phyloP scores from a whole-genome alignment of 495 filamentous ascomycete species.

The Viridothelium virens region DNA sequence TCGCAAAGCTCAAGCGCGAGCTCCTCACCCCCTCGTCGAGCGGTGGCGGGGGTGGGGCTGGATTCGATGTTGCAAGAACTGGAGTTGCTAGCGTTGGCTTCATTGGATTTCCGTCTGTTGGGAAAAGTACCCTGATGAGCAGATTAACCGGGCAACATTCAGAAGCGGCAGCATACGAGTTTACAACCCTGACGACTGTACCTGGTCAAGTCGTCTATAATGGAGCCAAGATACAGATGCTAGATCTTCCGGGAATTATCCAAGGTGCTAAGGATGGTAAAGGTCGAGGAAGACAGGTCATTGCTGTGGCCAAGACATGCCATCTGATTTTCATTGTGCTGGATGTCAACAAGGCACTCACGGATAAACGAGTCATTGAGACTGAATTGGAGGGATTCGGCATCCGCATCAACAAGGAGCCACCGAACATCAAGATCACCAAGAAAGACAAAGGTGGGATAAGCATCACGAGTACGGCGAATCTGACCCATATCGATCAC shows the following conservation, averaged over 20 bases:
- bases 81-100: constrained; percentile 85
- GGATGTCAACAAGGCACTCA: constrained; percentile 96
- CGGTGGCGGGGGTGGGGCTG: constrained; percentile 76
- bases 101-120: constrained; percentile 86
- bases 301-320: constrained; percentile 97
- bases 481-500: constrained; percentile 82
- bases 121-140: constrained; percentile 96
- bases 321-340: constrained; percentile 98
- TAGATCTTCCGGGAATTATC: constrained; percentile 97
- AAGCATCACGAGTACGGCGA: constrained; percentile 85
- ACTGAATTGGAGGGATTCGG: constrained; percentile 95
- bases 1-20: constrained; percentile 94
- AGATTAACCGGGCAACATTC: constrained; percentile 92
- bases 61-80: constrained; percentile 96
- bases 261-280: constrained; percentile 98
- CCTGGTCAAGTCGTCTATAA: constrained; percentile 96
- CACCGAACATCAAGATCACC: constrained; percentile 94
- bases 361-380: constrained; percentile 95
- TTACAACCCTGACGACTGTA: constrained; percentile 95
- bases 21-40: constrained; percentile 76
- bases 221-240: constrained; percentile 95
- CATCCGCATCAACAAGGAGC: constrained; percentile 93
- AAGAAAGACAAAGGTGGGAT: constrained; percentile 99
- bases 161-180: constrained; percentile 95
- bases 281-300: constrained; percentile 95